Base-by-base conservation (phyloP, 257 asterid genomes). In the Schizonepeta tenuifolia region DNA sequence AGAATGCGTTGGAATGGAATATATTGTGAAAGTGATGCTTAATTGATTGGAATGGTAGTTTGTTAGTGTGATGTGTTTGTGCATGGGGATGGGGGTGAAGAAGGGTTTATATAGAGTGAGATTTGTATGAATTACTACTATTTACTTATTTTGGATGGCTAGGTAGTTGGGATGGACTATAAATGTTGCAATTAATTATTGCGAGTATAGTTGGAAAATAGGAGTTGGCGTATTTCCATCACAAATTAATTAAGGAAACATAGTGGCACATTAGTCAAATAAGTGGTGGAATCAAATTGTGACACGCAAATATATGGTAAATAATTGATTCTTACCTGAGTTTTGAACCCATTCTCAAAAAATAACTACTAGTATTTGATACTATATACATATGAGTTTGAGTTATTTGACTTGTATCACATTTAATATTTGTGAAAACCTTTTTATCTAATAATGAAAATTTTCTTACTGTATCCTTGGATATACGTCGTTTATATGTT, bases 71-170 rank as follows among this genome's bases (percentile, higher is more conserved):
- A 28, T 65, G 46, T 47, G 18, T 54, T 31, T 54, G 24, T 69
- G 65, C 24, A 69, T 50, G 47, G 21, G 22, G 26, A n/a, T n/a
- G n/a, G n/a, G n/a, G n/a, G n/a, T n/a, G n/a, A n/a, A 36, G 63
- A 5, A 7, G 18, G 4, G 51, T 53, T 68, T 68, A 51, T 51
- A 68, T 68, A 68, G 73, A 51, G 51, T n/a, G 12, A 14, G 31
- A 66, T 24, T 17, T 51, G 20, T 6, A 26, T 44, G 17, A 13
- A 36, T 13, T 40, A n/a, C n/a, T n/a, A n/a, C n/a, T n/a, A n/a
- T n/a, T n/a, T n/a, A 24, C 20, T 54, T 18, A 1, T 6, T 65
- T 31, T 31, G 36, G 36, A 5, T 31, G 31, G 21, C 41, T 35
- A 17, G 68, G 68, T 62, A 11, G 36, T 62, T 62, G 68, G 49